Conservation (phyloP, 176 grass and related monocot genomes). For the Bolboschoenus planiculmis region DNA sequence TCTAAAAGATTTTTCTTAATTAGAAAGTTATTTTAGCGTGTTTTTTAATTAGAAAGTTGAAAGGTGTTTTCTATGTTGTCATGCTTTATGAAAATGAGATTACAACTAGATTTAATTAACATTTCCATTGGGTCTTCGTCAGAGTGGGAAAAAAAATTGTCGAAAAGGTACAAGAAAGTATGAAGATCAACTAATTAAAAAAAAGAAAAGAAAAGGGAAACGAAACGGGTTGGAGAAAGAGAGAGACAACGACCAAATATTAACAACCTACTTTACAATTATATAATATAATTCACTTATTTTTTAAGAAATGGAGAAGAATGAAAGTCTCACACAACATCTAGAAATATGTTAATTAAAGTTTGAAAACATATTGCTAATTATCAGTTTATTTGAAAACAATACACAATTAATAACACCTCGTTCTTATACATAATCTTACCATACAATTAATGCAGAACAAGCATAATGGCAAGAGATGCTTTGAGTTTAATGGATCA, state of each 20-base stretch:
- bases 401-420: background rate
- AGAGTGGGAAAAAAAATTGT: background rate
- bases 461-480: conserved; percentile 57
- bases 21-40: background rate
- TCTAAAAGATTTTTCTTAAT: background rate
- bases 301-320: background rate
- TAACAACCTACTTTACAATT: background rate
- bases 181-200: background rate
- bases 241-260: background rate
- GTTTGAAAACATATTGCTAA: background rate
- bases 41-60: background rate
- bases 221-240: background rate
- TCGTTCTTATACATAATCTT: background rate
- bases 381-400: background rate
- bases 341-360: background rate
- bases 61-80: background rate
- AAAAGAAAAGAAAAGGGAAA: background rate
- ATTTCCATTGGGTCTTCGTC: background rate
- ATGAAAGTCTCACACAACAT: background rate
- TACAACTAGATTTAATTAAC: background rate
- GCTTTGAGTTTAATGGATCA: conserved; percentile 52
- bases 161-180: background rate
- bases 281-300: background rate
- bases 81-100: background rate
- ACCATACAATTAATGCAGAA: conserved; percentile 32